Evolutionary conservation across 495 filamentous ascomycete genomes (phyloP), one percentile per base, ranked within the genome.

Genomic region (Neurospora sp.): DNA sequence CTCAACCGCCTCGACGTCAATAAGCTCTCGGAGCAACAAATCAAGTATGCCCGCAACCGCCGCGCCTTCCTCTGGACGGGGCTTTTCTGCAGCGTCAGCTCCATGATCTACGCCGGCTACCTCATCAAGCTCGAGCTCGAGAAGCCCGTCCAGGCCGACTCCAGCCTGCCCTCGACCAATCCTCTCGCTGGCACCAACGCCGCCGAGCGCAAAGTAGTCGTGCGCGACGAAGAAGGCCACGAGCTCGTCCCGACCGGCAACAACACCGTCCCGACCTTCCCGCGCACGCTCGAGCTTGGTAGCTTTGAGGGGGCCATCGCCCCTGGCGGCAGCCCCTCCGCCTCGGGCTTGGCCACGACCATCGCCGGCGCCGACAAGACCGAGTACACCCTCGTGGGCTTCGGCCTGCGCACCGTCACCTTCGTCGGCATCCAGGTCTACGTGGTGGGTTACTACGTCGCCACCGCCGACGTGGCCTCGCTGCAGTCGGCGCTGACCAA

Each of bases 371-470:
- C 48, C 37, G 48, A 45, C 21, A 72, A 71, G 13, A 81, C 84
- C 37, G 93, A 96, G 74, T 98, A 97, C 80, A 92, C 93, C 37
- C 87, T 98, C 0, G 85, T 98, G 7, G 96, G 96, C 0, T 84
- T 97, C 45, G 96, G 96, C 10, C 88, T 95, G 70, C 89, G 96
- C 71, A 95, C 91, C 9, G 96, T 99, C 24, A 94, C 90, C 43
- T 97, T 98, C 79, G 80, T 99, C 54, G 83, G 88, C n/a, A 92
- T 99, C 36, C 90, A 97, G 79, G 96, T 99, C 72, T 99, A 99
- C 84, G 92, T 97, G 19, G 92, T 97, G 0, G 96, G 96, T 8
- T 84, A 96, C 74, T 99, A 99, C 82, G 86, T 97, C 36, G 92
- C 92, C 28, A 94, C 90, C 5, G 81, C 88, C 42, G 93, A 97